Evolutionary conservation across 768 basidiomycete genomes (phyloP).

Genomic region (Phlebiopsis flavidoalba): DNA sequence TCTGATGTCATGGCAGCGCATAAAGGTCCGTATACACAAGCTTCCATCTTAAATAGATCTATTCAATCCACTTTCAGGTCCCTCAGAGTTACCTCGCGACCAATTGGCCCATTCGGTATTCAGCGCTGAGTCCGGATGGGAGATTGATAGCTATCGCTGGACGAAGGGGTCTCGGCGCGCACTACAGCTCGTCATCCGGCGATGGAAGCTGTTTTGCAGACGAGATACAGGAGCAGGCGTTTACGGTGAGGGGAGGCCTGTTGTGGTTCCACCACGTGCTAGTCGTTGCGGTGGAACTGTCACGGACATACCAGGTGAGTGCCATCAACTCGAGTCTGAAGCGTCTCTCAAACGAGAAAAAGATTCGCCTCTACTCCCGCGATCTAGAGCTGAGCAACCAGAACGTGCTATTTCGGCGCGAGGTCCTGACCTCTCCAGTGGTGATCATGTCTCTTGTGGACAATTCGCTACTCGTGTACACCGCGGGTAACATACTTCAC

Average conservation of each 20-base stretch:
- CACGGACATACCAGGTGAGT: constrained; percentile 70
- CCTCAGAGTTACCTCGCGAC: constrained; percentile 83
- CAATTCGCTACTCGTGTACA: constrained; percentile 92
- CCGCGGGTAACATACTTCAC: constrained; percentile 86
- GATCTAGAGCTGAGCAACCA: constrained; percentile 82
- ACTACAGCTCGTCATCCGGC: constrained; percentile 89
- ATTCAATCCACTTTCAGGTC: too few species aligned
- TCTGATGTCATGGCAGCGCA: constrained; percentile 97
- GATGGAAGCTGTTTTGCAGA: constrained; percentile 91
- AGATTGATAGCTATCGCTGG: constrained; percentile 91
- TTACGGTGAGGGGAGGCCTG: constrained; percentile 84
- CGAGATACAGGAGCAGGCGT: constrained; percentile 79
- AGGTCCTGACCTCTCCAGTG: constrained; percentile 70
- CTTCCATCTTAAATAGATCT: neutral
- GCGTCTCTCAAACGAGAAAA: neutral
- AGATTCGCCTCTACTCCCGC: constrained; percentile 93
- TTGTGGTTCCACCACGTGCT: constrained; percentile 97
- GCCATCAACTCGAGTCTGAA: neutral
- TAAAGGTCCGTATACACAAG: constrained; percentile 83
- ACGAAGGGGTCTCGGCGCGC: constrained; percentile 80
- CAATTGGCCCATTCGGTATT: constrained; percentile 94
- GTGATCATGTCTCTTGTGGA: constrained; percentile 90
- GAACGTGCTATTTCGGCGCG: constrained; percentile 76
- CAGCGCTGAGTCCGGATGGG: constrained; percentile 86
- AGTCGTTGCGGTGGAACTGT: constrained; percentile 82